phyloP scores from a whole-genome alignment of 192 early-diverging fungal species.

The Dissophora globulifera region DNA sequence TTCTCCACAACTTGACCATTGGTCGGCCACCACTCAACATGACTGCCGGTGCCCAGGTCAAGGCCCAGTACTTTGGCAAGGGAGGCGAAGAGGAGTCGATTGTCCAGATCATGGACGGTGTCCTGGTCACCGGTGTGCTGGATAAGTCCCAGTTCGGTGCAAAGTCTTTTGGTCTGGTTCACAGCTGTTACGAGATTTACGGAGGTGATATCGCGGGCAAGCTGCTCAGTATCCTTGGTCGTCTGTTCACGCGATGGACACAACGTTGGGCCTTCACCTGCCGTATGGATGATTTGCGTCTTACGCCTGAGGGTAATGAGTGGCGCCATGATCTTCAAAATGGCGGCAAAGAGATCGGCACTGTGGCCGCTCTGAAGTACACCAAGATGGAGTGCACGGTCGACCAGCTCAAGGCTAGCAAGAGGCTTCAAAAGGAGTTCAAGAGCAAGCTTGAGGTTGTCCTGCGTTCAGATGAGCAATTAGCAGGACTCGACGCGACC shows the following conservation, averaged over 20 bases:
- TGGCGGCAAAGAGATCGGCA: conserved; percentile 69
- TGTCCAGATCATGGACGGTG: conserved; percentile 89
- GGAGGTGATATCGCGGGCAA: conserved; percentile 88
- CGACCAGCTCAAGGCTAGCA: conserved; percentile 29
- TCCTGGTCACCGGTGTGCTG: conserved; percentile 91
- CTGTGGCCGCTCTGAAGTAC: conserved; percentile 77
- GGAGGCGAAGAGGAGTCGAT: conserved; percentile 82
- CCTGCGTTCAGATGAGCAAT: conserved; percentile 82
- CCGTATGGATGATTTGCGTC: conserved; percentile 97
- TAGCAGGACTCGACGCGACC: conserved; percentile 88
- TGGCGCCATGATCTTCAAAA: conserved; percentile 79
- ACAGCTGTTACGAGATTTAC: conserved; percentile 96
- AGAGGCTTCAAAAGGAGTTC: conserved; percentile 65
- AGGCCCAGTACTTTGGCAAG: conserved; percentile 86
- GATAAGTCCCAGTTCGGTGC: conserved; percentile 99
- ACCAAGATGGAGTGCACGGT: conserved; percentile 65
- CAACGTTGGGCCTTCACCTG: conserved; percentile 94
- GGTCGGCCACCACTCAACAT: conserved; percentile 84
- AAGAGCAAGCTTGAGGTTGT: conserved; percentile 85
- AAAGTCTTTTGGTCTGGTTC: conserved; percentile 90
- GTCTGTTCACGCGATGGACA: conserved; percentile 90
- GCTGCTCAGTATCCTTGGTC: conserved; percentile 89
- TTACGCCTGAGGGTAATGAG: conserved; percentile 85
- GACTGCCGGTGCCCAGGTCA: conserved; percentile 87
- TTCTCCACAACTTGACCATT: conserved; percentile 90